Evolutionary conservation across 2,329 filamentous ascomycete genomes (phyloP).

Genomic region (Salinomyces thailandicus): DNA sequence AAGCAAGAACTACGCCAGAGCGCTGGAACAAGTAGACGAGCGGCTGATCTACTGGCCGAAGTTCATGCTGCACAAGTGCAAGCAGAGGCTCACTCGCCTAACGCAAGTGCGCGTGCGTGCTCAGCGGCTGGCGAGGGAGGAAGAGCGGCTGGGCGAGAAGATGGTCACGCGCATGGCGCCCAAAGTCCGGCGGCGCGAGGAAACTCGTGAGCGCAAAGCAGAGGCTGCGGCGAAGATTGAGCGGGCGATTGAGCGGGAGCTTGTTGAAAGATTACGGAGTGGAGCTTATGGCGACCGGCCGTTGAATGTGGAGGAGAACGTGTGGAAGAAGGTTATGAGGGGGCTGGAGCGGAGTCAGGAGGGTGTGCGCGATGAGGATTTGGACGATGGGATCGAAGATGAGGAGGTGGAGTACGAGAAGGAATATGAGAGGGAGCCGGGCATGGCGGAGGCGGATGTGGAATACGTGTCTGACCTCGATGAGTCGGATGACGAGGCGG

Average conservation of each 20-base stretch:
- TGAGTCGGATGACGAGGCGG: slow-evolving; percentile 58
- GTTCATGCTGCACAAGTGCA: slow-evolving; percentile 87
- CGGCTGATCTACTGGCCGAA: slow-evolving; percentile 89
- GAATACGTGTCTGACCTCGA: slow-evolving; percentile 92
- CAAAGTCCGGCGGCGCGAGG: slow-evolving; percentile 56
- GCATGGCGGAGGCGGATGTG: slow-evolving; percentile 52
- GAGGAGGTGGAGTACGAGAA: slow-evolving; percentile 56
- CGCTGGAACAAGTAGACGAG: slow-evolving; percentile 76
- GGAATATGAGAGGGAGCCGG: slow-evolving; percentile 51
- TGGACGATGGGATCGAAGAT: slow-evolving; percentile 76
- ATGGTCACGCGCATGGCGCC: slow-evolving; percentile 82
- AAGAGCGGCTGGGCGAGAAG: slow-evolving; percentile 78
- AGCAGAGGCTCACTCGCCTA: slow-evolving; percentile 83
- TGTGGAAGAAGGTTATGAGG: slow-evolving; percentile 94
- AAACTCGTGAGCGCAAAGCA: slow-evolving; percentile 40
- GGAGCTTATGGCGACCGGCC: slow-evolving; percentile 92
- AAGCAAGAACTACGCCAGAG: slow-evolving; percentile 80
- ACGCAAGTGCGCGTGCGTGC: slow-evolving; percentile 79
- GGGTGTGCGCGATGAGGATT: slow-evolving; percentile 70
- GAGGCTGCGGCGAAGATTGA: slow-evolving; percentile 74
- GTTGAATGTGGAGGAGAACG: slow-evolving; percentile 84
- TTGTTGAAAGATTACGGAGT: slow-evolving; percentile 81
- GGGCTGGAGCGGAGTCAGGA: slow-evolving; percentile 82
- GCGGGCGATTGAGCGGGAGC: slow-evolving; percentile 85
- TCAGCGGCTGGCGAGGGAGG: slow-evolving; percentile 73